These are phyloP conservation scores for Tylopilus plumbeoviolaceoides DNA, from an alignment of 768 basidiomycete genomes.

Conservation along the genomic window DNA sequence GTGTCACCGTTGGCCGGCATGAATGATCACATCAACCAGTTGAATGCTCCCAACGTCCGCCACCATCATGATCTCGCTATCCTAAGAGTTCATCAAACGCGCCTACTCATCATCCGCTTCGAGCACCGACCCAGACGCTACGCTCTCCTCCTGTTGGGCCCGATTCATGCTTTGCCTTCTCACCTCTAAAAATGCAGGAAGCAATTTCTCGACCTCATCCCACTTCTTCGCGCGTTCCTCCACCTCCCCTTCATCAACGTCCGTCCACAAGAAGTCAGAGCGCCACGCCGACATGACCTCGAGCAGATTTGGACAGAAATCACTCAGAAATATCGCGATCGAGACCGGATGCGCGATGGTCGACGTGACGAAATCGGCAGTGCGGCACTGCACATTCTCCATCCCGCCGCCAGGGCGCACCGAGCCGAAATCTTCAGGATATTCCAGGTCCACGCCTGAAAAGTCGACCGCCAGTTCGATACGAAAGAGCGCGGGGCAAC, in stretches of 20 bases:
- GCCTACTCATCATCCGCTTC: too few species aligned
- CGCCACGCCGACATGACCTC: slow-evolving; percentile 14
- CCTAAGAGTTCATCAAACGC: background rate
- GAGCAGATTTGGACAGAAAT: slow-evolving; percentile 18
- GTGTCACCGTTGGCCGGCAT: too few species aligned
- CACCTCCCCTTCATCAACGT: slow-evolving; percentile 5
- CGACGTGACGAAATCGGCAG: slow-evolving; percentile 20
- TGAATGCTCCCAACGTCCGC: too few species aligned
- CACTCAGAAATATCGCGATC: slow-evolving; percentile 26
- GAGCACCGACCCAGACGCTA: background rate
- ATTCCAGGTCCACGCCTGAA: slow-evolving; percentile 10
- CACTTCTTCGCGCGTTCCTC: slow-evolving; percentile 13
- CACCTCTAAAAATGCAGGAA: slow-evolving; percentile 23
- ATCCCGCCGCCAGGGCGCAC: slow-evolving; percentile 10
- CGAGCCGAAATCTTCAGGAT: background rate
- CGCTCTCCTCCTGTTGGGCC: background rate
- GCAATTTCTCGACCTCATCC: slow-evolving; percentile 20
- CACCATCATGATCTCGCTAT: too few species aligned
- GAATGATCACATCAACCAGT: background rate
- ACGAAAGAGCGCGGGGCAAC: slow-evolving; percentile 4
- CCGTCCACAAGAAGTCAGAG: background rate
- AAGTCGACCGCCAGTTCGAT: slow-evolving; percentile 24
- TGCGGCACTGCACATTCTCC: slow-evolving; percentile 3
- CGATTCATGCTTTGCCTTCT: slow-evolving; percentile 16
- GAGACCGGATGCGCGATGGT: slow-evolving; percentile 15